These are phyloP conservation scores for Daedaleopsis nitida DNA, from an alignment of 768 basidiomycete species.

Conservation along the genomic window DNA sequence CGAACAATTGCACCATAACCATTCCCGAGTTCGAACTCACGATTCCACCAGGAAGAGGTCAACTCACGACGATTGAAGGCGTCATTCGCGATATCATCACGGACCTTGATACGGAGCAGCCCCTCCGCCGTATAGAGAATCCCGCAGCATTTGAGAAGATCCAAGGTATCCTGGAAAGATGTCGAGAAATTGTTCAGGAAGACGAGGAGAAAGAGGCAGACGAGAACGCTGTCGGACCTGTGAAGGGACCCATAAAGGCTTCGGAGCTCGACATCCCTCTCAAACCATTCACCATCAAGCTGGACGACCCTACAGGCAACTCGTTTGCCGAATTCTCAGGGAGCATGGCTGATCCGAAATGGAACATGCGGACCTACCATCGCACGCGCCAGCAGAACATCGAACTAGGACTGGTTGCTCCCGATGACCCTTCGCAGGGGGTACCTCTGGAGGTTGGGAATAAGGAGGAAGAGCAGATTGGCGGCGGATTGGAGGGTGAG, in stretches of 20 bases:
- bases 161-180: conserved; percentile 65
- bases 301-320: conserved; percentile 95
- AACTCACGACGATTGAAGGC: conserved; percentile 97
- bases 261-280: conserved; percentile 54
- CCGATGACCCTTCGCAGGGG: conserved; percentile 36
- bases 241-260: conserved; percentile 32
- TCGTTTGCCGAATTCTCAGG: conserved; percentile 94
- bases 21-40: conserved; percentile 92
- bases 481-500: conserved; percentile 37
- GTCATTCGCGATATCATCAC: conserved; percentile 79
- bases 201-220: conserved; percentile 53
- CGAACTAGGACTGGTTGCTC: conserved; percentile 67
- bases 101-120: conserved; percentile 83
- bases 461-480: conserved; percentile 22
- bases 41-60: conserved; percentile 85
- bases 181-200: conserved; percentile 62
- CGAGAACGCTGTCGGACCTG: conserved; percentile 27
- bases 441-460: background rate
- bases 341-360: conserved; percentile 88
- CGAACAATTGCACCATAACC: conserved; percentile 73
- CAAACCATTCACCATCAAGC: conserved; percentile 73
- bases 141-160: conserved; percentile 73
- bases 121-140: conserved; percentile 79
- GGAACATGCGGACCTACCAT: conserved; percentile 83
- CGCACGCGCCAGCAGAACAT: conserved; percentile 83